A percentile compares a stretch with the other conserved stretches of the same genome.
These are phyloP conservation scores for Candida tropicalis DNA, from an alignment of 1,139 yeast species.

Conservation along the genomic window DNA sequence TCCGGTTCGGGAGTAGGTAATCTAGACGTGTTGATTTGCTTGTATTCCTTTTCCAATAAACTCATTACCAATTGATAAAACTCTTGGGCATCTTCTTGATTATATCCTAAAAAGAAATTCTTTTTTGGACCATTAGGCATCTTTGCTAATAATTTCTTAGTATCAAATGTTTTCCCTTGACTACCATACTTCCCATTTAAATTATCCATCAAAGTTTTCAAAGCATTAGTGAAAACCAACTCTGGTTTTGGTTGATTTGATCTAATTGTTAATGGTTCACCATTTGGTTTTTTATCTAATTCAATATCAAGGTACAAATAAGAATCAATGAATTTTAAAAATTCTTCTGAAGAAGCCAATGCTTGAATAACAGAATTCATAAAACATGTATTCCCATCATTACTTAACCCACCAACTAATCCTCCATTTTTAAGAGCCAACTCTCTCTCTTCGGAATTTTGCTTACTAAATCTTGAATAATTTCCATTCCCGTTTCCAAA, in stretches of 20 bases:
- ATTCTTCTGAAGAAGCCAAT: conserved; percentile 71
- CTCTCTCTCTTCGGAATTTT: conserved; percentile 29
- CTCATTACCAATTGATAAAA: conserved; percentile 81
- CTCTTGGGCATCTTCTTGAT: conserved; percentile 95
- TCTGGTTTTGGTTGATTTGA: conserved; percentile 32
- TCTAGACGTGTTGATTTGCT: conserved; percentile 22
- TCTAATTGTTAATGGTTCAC: conserved; percentile 24
- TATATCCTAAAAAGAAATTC: conserved; percentile 76
- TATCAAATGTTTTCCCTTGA: conserved; percentile 62
- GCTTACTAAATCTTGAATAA: conserved; percentile 18
- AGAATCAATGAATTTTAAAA: conserved; percentile 57
- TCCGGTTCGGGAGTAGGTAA: conserved; percentile 27
- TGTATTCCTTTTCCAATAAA: conserved; percentile 69
- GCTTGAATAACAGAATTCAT: conserved; percentile 90
- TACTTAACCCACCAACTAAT: conserved; percentile 78
- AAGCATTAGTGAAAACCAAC: conserved; percentile 54
- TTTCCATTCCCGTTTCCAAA: conserved; percentile 11
- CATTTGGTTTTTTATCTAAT: conserved; percentile 20
- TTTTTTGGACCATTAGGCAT: conserved; percentile 83
- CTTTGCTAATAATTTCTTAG: conserved; percentile 62
- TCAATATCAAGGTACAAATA: conserved; percentile 35
- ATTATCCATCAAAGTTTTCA: conserved; percentile 51
- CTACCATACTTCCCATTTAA: conserved; percentile 61
- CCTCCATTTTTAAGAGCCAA: conserved; percentile 63
- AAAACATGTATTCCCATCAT: conserved; percentile 92